Percentiles rank a stretch among this genome's conserved stretches.
These are phyloP conservation scores for Blastobotrys terrestris DNA, from an alignment of 805 yeast species.

Conservation along the genomic window DNA sequence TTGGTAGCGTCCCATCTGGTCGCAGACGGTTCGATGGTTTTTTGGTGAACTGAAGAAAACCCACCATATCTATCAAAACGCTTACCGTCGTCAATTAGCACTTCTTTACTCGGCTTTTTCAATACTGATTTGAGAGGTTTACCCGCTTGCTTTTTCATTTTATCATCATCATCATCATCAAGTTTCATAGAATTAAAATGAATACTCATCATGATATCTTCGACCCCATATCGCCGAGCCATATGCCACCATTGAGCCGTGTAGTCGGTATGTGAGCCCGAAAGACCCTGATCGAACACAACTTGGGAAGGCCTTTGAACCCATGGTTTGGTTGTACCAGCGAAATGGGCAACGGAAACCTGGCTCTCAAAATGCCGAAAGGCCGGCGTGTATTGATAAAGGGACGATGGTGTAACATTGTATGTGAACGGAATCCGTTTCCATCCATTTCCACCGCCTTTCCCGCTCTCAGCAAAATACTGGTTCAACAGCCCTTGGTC, in stretches of 20 bases:
- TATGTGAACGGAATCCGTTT: constrained; percentile 66
- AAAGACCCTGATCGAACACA: not conserved
- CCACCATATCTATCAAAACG: constrained; percentile 7
- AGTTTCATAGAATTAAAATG: not conserved
- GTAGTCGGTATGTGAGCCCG: constrained; percentile 9
- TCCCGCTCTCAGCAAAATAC: constrained; percentile 40
- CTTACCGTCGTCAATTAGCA: not conserved
- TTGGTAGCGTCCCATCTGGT: constrained; percentile 26
- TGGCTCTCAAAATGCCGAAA: constrained; percentile 43
- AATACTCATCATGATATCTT: not conserved
- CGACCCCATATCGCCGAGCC: not conserved
- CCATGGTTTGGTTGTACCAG: constrained; percentile 38
- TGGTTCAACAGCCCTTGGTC: constrained; percentile 88
- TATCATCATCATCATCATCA: not conserved
- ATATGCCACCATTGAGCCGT: constrained; percentile 17
- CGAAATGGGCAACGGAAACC: constrained; percentile 36
- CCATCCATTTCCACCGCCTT: constrained; percentile 43
- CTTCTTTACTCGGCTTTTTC: not conserved
- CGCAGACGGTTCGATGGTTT: constrained; percentile 15
- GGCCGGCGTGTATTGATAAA: constrained; percentile 72
- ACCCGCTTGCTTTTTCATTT: too few species aligned
- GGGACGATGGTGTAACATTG: constrained; percentile 67
- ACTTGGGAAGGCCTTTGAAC: not conserved
- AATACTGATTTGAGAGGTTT: not conserved
- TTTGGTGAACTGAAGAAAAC: not conserved